Base-by-base conservation (phyloP, 345 rosid species). In the Lepidium sativum region DNA sequence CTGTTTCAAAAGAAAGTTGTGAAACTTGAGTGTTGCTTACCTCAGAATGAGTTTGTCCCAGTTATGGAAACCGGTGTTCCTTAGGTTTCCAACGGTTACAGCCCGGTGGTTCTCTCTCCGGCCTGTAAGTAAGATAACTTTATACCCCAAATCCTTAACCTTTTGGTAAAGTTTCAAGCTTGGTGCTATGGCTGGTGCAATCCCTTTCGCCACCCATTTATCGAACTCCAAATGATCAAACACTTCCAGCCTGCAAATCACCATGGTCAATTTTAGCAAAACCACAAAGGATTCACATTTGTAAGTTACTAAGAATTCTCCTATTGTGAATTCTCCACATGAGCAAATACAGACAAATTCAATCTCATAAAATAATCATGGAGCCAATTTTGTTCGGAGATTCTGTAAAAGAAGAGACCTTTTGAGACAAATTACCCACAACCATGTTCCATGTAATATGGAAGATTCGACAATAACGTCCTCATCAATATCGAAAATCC, bases 21-120 rank as follows among this genome's bases (percentile, higher is more conserved):
- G n/a, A n/a, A n/a, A n/a, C n/a, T n/a, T n/a, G 7, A 33, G 27
- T 15, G 42, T 2, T 17, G 62, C 8, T 20, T 51, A 87, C 98
- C 98, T 87, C 76, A 92, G 77, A 65, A 92, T 85, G 59, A 89
- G 96, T 73, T 78, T 86, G 64, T 92, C 88, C 98, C 98, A 92
- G 6, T 75, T 77, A 61, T 14, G 78, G 51, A 85, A 82, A 34
- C 98, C 98, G 0, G 84, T 89, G 50, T 79, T 76, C 23, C 73
- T 70, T 72, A 92, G 65, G 71, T 89, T 89, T 29, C 83, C 77
- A 33, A 80, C 73, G 1, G 98, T 92, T 45, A 77, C 66, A 38
- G 50, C 48, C 52, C 89, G 72, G 14, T 82, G 91, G 48, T 52
- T 51, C 74, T 92, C 98, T 37, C 80, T 72, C 9, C 97, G 82